phyloP scores from a whole-genome alignment of 192 early-diverging fungal genomes.

The Backusella parvicylindrica region DNA sequence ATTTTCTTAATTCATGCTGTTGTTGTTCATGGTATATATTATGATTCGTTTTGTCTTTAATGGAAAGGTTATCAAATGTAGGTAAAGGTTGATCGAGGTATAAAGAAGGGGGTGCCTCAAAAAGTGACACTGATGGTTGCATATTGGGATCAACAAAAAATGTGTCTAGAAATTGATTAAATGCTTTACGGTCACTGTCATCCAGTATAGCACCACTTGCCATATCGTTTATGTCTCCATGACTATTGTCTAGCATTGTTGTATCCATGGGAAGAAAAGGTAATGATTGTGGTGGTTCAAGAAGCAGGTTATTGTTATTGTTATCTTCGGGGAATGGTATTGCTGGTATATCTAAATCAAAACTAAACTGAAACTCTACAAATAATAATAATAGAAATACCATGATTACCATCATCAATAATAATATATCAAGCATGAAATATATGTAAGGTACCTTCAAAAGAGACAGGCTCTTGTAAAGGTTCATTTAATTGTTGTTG shows the following conservation, averaged over 20 bases:
- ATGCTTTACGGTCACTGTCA: slow-evolving; percentile 42
- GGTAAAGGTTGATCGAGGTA: neutral
- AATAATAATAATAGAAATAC: neutral
- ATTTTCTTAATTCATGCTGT: neutral
- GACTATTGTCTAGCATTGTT: neutral
- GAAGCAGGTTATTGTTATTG: neutral
- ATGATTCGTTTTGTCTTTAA: neutral
- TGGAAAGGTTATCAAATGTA: neutral
- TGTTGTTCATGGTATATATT: neutral
- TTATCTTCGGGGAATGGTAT: neutral
- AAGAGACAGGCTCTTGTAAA: slow-evolving; percentile 31
- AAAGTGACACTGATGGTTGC: neutral
- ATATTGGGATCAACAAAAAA: slow-evolving; percentile 47
- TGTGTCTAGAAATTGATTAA: slow-evolving; percentile 51
- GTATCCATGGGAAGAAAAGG: slow-evolving; percentile 5
- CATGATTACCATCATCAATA: neutral
- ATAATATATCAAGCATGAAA: neutral
- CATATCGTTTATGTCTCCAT: neutral
- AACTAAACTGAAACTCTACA: slow-evolving; percentile 37
- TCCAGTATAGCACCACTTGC: slow-evolving; percentile 18
- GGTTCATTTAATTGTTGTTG: slow-evolving; percentile 6
- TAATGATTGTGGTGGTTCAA: neutral
- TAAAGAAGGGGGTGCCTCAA: neutral
- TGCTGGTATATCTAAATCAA: slow-evolving; percentile 25
- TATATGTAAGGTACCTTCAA: slow-evolving; percentile 28